A percentile compares a stretch with the other conserved stretches of the same genome.
Evolutionary conservation across 129 eudicot species (phyloP).

Genomic region (Ambrosia trifida): DNA sequence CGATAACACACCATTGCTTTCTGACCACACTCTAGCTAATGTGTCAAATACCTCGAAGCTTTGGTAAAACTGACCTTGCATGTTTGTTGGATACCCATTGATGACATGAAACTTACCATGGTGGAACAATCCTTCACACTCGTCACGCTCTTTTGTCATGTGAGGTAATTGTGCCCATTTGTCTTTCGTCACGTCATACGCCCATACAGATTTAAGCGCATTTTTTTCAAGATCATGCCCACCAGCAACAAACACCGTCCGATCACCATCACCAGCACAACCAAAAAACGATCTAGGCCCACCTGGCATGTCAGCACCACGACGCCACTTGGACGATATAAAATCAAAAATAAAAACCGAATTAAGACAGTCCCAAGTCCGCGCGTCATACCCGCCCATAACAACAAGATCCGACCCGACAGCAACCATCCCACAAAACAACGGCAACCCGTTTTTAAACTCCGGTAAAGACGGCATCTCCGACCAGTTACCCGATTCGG

Average conservation of each 20-base stretch:
- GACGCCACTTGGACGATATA: slow-evolving; percentile 57
- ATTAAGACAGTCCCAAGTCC: slow-evolving; percentile 41
- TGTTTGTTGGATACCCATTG: slow-evolving; percentile 54
- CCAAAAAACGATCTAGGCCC: slow-evolving; percentile 52
- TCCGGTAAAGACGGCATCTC: slow-evolving; percentile 51
- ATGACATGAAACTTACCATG: slow-evolving; percentile 66
- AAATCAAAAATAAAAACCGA: slow-evolving; percentile 53
- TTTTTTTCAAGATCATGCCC: slow-evolving; percentile 64
- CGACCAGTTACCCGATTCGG: slow-evolving; percentile 51
- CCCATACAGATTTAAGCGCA: slow-evolving; percentile 59
- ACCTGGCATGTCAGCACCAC: slow-evolving; percentile 65
- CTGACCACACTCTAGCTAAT: slow-evolving; percentile 44
- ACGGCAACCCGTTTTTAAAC: slow-evolving; percentile 48
- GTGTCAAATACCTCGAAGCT: slow-evolving; percentile 47
- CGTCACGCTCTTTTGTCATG: slow-evolving; percentile 63
- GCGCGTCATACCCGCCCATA: slow-evolving; percentile 68
- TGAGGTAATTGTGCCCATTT: slow-evolving; percentile 55
- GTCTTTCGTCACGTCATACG: slow-evolving; percentile 52
- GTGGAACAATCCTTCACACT: slow-evolving; percentile 46
- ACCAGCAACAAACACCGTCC: slow-evolving; percentile 64
- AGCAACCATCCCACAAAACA: slow-evolving; percentile 59
- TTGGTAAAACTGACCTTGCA: slow-evolving; percentile 51
- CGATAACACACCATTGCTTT: slow-evolving; percentile 34
- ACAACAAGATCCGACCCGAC: slow-evolving; percentile 62
- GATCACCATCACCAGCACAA: slow-evolving; percentile 46